Evolutionary conservation across 78 protist species (phyloP).

Genomic region (Emiliania huxleyi): DNA sequence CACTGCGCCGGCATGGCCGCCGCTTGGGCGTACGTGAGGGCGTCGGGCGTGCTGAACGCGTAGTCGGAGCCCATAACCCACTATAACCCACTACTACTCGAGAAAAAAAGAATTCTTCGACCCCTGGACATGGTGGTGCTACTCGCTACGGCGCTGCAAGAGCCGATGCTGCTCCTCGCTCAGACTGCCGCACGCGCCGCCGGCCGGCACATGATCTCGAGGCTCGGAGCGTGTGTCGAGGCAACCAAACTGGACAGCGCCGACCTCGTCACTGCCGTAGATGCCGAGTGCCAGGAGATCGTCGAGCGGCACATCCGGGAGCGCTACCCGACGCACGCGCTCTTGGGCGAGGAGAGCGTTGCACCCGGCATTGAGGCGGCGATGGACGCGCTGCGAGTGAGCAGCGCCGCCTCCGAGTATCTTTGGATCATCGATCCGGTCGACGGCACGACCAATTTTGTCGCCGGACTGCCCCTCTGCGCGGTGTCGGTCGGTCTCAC

Average conservation of each 20-base stretch:
- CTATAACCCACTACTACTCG: too few relatives aligned
- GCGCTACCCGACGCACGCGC: not conserved
- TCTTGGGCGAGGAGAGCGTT: constrained; percentile 20
- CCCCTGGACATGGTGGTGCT: too few relatives aligned
- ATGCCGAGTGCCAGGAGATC: not conserved
- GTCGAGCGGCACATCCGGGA: not conserved
- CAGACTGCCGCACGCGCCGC: too few relatives aligned
- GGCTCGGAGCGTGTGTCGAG: too few relatives aligned
- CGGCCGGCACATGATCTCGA: too few relatives aligned
- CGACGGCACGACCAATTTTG: constrained; percentile 90
- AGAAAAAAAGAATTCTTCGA: too few relatives aligned
- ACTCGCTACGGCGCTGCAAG: too few relatives aligned
- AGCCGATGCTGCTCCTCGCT: too few relatives aligned
- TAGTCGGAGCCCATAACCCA: too few relatives aligned
- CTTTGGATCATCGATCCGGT: constrained; percentile 83
- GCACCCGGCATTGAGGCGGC: not conserved
- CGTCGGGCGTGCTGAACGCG: too few relatives aligned
- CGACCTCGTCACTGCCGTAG: not conserved
- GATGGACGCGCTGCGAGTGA: not conserved
- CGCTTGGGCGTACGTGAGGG: too few relatives aligned
- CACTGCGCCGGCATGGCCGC: too few relatives aligned
- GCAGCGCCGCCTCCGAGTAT: not conserved
- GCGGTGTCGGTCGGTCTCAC: constrained; percentile 57
- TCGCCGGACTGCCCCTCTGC: constrained; percentile 52
- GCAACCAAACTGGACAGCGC: not conserved